A percentile compares a stretch with the other conserved stretches of the same genome.
Conservation (phyloP, 345 rosid species). For the Diplotaxis tenuifolia region DNA sequence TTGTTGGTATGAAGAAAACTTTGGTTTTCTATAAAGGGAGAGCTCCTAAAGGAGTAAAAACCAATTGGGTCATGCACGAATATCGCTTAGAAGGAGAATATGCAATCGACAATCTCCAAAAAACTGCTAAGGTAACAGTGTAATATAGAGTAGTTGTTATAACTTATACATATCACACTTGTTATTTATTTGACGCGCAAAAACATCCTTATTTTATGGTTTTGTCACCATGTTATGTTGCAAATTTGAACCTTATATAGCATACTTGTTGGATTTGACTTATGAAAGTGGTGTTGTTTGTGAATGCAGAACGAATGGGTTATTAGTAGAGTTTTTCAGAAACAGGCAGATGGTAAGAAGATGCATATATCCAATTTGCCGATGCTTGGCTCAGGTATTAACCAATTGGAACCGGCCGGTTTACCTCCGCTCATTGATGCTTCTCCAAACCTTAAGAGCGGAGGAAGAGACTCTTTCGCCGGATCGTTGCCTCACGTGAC, state of each 20-base stretch:
- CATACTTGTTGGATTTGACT: background rate
- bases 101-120: slow-evolving; percentile 42
- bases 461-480: slow-evolving; percentile 13
- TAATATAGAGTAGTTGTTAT: background rate
- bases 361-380: slow-evolving; percentile 41
- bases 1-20: slow-evolving; percentile 88
- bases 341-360: slow-evolving; percentile 52
- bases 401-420: slow-evolving; percentile 16
- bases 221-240: background rate
- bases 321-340: slow-evolving; percentile 63
- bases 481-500: slow-evolving; percentile 50
- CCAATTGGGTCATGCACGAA: slow-evolving; percentile 86
- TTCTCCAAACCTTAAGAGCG: slow-evolving; percentile 28
- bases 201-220: background rate
- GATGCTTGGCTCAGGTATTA: slow-evolving; percentile 27
- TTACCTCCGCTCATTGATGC: slow-evolving; percentile 66
- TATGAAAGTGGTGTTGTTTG: background rate
- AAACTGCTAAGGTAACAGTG: slow-evolving; percentile 48
- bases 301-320: slow-evolving; percentile 70
- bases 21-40: slow-evolving; percentile 79
- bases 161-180: background rate
- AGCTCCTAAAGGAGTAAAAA: slow-evolving; percentile 79
- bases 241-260: background rate
- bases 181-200: background rate
- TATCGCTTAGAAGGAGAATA: slow-evolving; percentile 64